Base-by-base conservation (phyloP, 805 yeast genomes). In the Kuraishia piskuri region DNA sequence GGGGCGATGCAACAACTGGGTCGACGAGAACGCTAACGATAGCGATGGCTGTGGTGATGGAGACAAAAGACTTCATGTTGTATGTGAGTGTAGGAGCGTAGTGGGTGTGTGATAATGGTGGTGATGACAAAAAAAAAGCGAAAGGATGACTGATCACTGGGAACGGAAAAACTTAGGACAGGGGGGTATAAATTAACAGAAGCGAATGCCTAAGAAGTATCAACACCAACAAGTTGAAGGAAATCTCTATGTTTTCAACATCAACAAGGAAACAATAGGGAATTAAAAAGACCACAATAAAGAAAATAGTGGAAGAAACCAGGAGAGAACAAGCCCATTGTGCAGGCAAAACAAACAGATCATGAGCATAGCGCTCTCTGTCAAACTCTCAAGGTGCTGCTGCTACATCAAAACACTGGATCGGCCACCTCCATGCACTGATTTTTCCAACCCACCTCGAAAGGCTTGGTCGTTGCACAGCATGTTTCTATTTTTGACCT, bases 1-100 rank as follows among this genome's bases (percentile, higher is more conserved):
- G 96, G 51, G 96, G 94, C 53, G 92, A 76, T 49, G 82, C 79
- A 26, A 77, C 76, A 31, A 75, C 63, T 22, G 78, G 71, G 40
- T 67, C 64, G 54, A 75, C 61, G 12, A 50, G 49, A 24, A 49
- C 36, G 23, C 24, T 23, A 26, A 50, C 36, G n/a, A 52, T 24
- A 3, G 50, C 26, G 47, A 37, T 36, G 22, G 50, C 54, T 24
- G 46, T 31, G 12, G 54, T 20, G 25, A 26, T 31, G 24, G 47
- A 21, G 20, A 49, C 20, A 25, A 37, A 52, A 22, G 19, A 19
- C 51, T 26, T 49, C 23, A 22, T 45, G 3, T 19, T 20, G 47
- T 45, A n/a, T 45, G 22, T 45, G 3, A 31, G n/a, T 31, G 8
- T 4, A 31, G 17, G 40, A 31, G 40, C n/a, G n/a, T n/a, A n/a